Evolutionary conservation across 2,329 filamentous ascomycete species (phyloP).

Genomic region (Cladorrhinum sp.): DNA sequence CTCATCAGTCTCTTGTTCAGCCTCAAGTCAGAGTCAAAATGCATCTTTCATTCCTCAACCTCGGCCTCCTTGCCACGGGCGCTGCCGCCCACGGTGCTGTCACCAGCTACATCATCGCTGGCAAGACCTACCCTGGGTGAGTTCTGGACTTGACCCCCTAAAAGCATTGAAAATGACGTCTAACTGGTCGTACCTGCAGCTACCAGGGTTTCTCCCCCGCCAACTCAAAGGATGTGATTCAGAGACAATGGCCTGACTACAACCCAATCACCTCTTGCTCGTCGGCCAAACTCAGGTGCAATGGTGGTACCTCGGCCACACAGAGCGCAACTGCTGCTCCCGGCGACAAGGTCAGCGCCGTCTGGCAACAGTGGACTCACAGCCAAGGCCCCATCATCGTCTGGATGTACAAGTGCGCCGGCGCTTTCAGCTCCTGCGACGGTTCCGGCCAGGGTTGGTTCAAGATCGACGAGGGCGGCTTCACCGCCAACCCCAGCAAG

Average conservation of each 20-base stretch:
- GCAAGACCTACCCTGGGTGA: constrained; percentile 28
- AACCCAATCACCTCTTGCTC: constrained; percentile 50
- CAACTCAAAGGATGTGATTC: constrained; percentile 49
- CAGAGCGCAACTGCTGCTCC: constrained; percentile 45
- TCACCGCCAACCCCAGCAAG: constrained; percentile 27
- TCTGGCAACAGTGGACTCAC: constrained; percentile 58
- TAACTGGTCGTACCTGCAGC: not conserved
- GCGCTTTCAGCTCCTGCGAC: constrained; percentile 47
- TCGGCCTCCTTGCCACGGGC: constrained; percentile 30
- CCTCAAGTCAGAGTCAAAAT: not conserved
- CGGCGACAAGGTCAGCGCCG: constrained; percentile 46
- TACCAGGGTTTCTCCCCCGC: constrained; percentile 46
- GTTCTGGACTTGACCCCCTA: not conserved
- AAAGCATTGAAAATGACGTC: too few relatives aligned
- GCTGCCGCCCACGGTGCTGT: constrained; percentile 36
- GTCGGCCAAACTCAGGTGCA: constrained; percentile 53
- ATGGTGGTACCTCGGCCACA: constrained; percentile 49
- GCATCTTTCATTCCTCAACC: constrained; percentile 30
- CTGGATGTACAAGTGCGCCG: constrained; percentile 53
- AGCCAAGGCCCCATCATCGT: constrained; percentile 58
- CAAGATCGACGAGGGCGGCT: constrained; percentile 54
- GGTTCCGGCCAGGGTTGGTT: constrained; percentile 55
- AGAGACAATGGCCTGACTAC: constrained; percentile 57
- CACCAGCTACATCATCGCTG: constrained; percentile 31
- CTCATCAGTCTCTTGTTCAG: not conserved